Conservation (phyloP, 345 rosid genomes). For the Pistacia atlantica region DNA sequence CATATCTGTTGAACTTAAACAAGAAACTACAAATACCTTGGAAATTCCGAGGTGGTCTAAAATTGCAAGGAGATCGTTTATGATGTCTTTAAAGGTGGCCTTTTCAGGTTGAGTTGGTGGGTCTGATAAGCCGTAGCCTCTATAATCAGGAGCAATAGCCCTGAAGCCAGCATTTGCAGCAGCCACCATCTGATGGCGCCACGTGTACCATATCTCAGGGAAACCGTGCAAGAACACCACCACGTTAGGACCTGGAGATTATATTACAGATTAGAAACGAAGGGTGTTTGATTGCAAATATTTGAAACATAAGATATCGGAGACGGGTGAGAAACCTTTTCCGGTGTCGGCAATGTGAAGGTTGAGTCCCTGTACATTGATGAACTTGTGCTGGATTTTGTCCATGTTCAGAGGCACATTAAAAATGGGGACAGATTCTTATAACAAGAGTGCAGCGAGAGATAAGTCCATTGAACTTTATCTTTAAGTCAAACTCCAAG, state of each 20-base stretch:
- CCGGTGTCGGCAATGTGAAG: conserved; percentile 55
- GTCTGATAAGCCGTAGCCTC: conserved; percentile 62
- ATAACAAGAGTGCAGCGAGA: too few relatives aligned
- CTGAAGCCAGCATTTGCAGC: conserved; percentile 46
- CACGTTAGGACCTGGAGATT: conserved; percentile 29
- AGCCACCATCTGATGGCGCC: conserved; percentile 64
- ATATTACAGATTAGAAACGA: neutral
- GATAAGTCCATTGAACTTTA: too few relatives aligned
- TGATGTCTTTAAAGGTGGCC: conserved; percentile 35
- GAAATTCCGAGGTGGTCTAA: conserved; percentile 42
- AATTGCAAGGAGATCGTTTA: conserved; percentile 41
- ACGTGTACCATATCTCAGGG: conserved; percentile 73
- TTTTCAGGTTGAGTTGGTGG: conserved; percentile 46
- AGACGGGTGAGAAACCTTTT: conserved; percentile 20
- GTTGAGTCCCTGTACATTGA: conserved; percentile 34
- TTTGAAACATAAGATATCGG: too few relatives aligned
- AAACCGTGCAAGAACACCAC: conserved; percentile 65
- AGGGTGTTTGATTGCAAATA: neutral
- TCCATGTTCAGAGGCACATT: conserved; percentile 30
- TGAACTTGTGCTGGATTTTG: conserved; percentile 41
- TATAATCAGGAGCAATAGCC: conserved; percentile 52
- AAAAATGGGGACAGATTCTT: too few relatives aligned
- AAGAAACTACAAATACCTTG: conserved; percentile 28
- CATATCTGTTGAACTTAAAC: neutral
- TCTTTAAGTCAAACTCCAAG: too few relatives aligned